Base-by-base conservation (phyloP, 495 filamentous ascomycete genomes). In the Aspergillus campestris region DNA sequence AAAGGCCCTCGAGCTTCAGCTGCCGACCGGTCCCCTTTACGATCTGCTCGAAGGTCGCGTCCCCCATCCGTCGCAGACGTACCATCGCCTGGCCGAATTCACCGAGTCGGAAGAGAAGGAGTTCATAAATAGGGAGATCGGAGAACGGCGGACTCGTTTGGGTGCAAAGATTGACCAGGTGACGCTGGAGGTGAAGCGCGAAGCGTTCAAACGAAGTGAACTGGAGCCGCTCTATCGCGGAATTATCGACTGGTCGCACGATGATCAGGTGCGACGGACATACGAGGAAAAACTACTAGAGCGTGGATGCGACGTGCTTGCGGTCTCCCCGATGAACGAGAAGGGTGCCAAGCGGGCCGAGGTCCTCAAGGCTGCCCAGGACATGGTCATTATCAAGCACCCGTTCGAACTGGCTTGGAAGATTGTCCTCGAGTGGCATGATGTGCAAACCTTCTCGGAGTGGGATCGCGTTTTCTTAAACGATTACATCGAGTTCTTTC, bases 341-440 rank as follows among this genome's bases (percentile, higher is more conserved):
- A 97, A 95, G 59, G 46, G 59, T 3, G 61, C 65, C 5, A 89
- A 94, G 56, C 72, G 84, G 29, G 67, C 77, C 11, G 77, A 84
- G 34, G 83, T 95, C 2, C 62, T 76, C 55, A 83, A 83, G 42
- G 62, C 89, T 35, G 89, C 90, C 0, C 77, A 81, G 37, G 92
- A 88, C 45, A 89, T 97, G 81, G 91, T 98, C 39, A 90, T 96
- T 50, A 86, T 98, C 58, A 89, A 91, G 50, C 88, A 95, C 58
- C 89, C 89, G 1, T 96, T 85, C 64, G 78, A 84, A 45, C 70
- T 94, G 15, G 92, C 92, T 3, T 98, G 92, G 92, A 81, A 83
- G 45, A 84, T 95, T 49, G 77, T 82, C 28, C 72, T 98, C 34
- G 87, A 96, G 56, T 96, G 92, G 87, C 77, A 83, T 51, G 87